phyloP scores from a whole-genome alignment of 371 early-diverging fungal genomes.

The Syncephalis fuscata region DNA sequence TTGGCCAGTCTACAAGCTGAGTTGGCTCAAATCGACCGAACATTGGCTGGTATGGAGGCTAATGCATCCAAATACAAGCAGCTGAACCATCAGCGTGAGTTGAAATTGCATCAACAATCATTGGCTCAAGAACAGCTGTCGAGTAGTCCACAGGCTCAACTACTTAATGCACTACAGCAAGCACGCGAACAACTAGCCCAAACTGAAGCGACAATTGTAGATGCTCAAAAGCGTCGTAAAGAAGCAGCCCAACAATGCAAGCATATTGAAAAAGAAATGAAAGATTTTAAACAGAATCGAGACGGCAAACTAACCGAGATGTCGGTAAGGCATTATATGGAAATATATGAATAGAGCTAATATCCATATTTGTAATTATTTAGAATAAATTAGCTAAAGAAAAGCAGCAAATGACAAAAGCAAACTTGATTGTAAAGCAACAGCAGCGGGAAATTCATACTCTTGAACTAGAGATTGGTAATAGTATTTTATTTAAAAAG shows the following conservation, averaged over 20 bases:
- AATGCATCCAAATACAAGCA: conserved; percentile 22
- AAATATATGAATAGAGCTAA: background rate
- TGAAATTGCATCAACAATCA: conserved; percentile 51
- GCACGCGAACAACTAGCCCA: conserved; percentile 20
- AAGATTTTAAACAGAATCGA: conserved; percentile 68
- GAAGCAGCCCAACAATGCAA: conserved; percentile 21
- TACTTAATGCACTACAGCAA: conserved; percentile 12
- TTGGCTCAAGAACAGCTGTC: conserved; percentile 49
- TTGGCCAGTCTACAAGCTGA: conserved; percentile 22
- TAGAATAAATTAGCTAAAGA: conserved; percentile 37
- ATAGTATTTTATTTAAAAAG: no score
- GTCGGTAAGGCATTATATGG: conserved; percentile 16
- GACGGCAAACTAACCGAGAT: conserved; percentile 68
- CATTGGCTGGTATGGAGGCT: conserved; percentile 18
- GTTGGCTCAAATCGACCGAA: conserved; percentile 23
- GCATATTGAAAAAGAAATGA: conserved; percentile 74
- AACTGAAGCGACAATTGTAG: conserved; percentile 17
- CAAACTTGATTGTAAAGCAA: conserved; percentile 30
- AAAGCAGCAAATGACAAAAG: conserved; percentile 32
- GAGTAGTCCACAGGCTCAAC: conserved; percentile 51
- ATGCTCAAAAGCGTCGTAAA: conserved; percentile 21
- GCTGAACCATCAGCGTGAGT: conserved; percentile 39
- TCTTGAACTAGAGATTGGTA: conserved; percentile 35
- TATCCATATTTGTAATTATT: background rate
- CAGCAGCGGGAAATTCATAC: conserved; percentile 57